Evolutionary conservation across 352 stramenopile species (phyloP).

Genomic region (Aphanomyces stellatus): DNA sequence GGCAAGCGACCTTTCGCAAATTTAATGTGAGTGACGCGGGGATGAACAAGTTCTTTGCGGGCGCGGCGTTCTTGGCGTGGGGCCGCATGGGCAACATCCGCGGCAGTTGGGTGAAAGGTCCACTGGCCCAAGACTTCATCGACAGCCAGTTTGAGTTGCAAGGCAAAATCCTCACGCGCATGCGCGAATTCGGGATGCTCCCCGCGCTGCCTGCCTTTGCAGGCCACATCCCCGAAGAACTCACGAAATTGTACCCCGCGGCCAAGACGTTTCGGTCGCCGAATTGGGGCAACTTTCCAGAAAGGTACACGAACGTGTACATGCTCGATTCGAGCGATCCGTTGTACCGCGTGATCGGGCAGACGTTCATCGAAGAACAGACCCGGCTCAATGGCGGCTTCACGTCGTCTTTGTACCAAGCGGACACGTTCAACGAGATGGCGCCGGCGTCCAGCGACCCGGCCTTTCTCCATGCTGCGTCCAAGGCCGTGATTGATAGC

Average conservation of each 20-base stretch:
- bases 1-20: slow-evolving; percentile 69
- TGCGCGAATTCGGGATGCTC: slow-evolving; percentile 85
- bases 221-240: slow-evolving; percentile 77
- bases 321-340: slow-evolving; percentile 74
- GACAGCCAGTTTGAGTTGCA: slow-evolving; percentile 72
- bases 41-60: slow-evolving; percentile 83
- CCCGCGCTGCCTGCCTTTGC: slow-evolving; percentile 83
- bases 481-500: slow-evolving; percentile 55
- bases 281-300: slow-evolving; percentile 67
- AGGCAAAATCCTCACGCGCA: slow-evolving; percentile 63
- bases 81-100: slow-evolving; percentile 84
- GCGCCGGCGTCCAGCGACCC: slow-evolving; percentile 53
- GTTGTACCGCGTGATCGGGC: slow-evolving; percentile 73
- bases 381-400: slow-evolving; percentile 23
- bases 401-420: slow-evolving; percentile 69
- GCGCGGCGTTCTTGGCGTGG: slow-evolving; percentile 82
- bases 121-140: slow-evolving; percentile 75
- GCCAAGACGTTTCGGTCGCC: slow-evolving; percentile 73
- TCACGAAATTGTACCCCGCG: slow-evolving; percentile 58
- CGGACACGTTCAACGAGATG: slow-evolving; percentile 79
- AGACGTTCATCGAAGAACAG: slow-evolving; percentile 64
- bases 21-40: slow-evolving; percentile 74
- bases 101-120: slow-evolving; percentile 72
- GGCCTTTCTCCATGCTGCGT: slow-evolving; percentile 33
- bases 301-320: slow-evolving; percentile 76